Conservation (phyloP, 345 rosid genomes). For the Salix arbutifolia region DNA sequence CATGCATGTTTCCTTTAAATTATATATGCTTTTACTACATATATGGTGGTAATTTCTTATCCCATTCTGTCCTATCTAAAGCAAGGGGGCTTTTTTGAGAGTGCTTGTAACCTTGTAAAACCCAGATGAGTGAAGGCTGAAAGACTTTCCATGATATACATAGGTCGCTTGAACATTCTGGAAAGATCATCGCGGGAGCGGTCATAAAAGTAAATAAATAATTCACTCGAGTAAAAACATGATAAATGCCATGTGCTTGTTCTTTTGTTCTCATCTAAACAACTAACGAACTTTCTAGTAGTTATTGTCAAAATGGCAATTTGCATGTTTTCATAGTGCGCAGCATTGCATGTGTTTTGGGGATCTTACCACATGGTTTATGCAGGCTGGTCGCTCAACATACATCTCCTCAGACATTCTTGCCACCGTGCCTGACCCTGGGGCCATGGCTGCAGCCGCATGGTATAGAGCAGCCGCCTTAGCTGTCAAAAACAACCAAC, state of each 20-base stretch:
- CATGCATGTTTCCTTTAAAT: background rate
- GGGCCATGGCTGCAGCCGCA: constrained; percentile 86
- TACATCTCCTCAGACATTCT: constrained; percentile 61
- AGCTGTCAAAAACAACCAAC: constrained; percentile 53
- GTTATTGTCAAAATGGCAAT: too few species aligned
- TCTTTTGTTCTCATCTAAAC: background rate
- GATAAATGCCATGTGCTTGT: background rate
- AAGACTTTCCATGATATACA: too few species aligned
- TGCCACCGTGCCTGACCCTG: constrained; percentile 78
- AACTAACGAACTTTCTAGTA: too few species aligned
- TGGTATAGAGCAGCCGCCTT: constrained; percentile 94
- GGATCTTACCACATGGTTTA: constrained; percentile 12
- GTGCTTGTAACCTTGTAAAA: background rate
- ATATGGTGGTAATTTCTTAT: background rate
- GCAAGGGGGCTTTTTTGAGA: background rate
- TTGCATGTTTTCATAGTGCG: too few species aligned
- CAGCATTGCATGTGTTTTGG: background rate
- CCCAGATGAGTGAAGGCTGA: background rate
- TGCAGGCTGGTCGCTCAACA: constrained; percentile 83
- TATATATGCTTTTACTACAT: background rate
- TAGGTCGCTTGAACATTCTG: background rate
- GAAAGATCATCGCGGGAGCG: background rate
- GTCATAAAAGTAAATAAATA: background rate
- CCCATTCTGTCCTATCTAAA: background rate
- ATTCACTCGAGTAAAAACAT: background rate